phyloP scores from a whole-genome alignment of 345 rosid species.

The Euphorbia tirucalli region DNA sequence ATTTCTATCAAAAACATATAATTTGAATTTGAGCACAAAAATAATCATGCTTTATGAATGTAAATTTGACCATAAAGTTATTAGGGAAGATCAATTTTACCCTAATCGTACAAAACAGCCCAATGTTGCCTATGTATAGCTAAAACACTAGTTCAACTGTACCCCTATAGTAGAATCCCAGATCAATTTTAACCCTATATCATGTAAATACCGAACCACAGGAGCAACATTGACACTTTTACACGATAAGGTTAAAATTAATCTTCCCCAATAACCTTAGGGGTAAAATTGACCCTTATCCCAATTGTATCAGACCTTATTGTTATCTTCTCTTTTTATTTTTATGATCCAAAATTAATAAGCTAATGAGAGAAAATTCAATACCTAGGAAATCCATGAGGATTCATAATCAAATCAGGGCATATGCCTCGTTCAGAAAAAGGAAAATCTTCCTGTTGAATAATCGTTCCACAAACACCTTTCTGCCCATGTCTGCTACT shows the following conservation, averaged over 20 bases:
- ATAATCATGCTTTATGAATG: background rate
- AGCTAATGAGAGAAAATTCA: background rate
- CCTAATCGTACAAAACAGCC: too few relatives aligned
- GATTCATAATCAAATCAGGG: constrained; percentile 96
- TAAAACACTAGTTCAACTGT: too few relatives aligned
- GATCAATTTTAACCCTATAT: too few relatives aligned
- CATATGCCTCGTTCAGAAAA: constrained; percentile 96
- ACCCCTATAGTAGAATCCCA: too few relatives aligned
- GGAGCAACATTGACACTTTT: too few relatives aligned
- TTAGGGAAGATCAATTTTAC: too few relatives aligned
- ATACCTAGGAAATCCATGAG: constrained; percentile 98
- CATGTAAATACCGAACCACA: too few relatives aligned
- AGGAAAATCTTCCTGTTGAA: constrained; percentile 96
- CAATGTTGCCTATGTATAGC: too few relatives aligned
- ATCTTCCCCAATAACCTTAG: too few relatives aligned
- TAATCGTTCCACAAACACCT: constrained; percentile 93
- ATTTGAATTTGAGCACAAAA: background rate
- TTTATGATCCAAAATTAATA: background rate
- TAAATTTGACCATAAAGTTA: too few relatives aligned
- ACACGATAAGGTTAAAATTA: too few relatives aligned
- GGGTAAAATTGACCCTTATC: too few relatives aligned
- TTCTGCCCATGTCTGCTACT: constrained; percentile 99
- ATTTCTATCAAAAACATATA: background rate
- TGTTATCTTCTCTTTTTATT: background rate
- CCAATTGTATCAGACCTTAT: background rate